A percentile compares a stretch with the other conserved stretches of the same genome.
Evolutionary conservation across 2,329 filamentous ascomycete genomes (phyloP).

Genomic region (Colletotrichum lentis): DNA sequence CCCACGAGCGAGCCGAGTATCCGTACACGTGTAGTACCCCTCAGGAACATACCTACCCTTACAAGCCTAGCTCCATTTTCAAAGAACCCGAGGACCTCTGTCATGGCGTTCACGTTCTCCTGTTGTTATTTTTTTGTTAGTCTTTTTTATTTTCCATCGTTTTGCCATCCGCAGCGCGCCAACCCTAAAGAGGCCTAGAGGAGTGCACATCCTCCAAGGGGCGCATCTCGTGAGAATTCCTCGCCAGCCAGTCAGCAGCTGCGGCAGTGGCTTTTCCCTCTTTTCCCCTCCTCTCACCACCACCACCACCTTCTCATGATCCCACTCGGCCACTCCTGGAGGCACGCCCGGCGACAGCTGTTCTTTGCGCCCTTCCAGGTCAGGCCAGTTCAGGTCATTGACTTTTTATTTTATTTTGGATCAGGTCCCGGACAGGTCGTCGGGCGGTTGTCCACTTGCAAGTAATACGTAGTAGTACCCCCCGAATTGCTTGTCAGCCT

Average conservation of each 20-base stretch:
- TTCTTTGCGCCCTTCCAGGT: neutral
- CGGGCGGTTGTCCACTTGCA: neutral
- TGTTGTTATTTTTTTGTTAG: no score
- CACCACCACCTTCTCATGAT: no score
- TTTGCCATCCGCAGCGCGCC: slow-evolving; percentile 19
- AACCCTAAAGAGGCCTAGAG: slow-evolving; percentile 23
- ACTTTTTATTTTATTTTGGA: no score
- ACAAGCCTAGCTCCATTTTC: neutral
- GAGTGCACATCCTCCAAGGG: neutral
- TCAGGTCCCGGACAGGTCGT: neutral
- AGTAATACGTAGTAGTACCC: no score
- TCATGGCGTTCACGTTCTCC: neutral
- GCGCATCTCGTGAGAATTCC: neutral
- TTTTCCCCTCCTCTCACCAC: neutral
- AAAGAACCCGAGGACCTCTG: neutral
- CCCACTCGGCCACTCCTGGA: no score
- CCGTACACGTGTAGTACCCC: no score
- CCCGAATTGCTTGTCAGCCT: neutral
- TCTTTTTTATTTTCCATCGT: no score
- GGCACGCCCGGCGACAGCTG: slow-evolving; percentile 5
- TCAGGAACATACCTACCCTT: slow-evolving; percentile 12
- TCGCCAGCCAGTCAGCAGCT: slow-evolving; percentile 29
- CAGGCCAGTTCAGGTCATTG: neutral
- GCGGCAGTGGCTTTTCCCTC: slow-evolving; percentile 27
- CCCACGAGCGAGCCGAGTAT: neutral